Conservation (phyloP, 2,329 filamentous ascomycete species). For the Tympanopsis confertula region DNA sequence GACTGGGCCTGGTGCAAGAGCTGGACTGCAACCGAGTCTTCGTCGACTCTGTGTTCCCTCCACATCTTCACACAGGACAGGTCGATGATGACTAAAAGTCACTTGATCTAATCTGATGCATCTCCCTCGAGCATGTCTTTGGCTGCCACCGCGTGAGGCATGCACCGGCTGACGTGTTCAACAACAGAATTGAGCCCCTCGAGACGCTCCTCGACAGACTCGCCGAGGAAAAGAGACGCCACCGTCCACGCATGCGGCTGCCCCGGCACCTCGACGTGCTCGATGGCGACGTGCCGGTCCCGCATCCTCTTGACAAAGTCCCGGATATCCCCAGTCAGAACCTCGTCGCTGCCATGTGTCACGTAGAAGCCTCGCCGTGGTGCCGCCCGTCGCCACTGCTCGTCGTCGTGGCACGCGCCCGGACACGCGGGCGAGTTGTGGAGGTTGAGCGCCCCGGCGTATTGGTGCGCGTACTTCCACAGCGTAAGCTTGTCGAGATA, state of each 20-base stretch:
- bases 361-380: conserved; percentile 59
- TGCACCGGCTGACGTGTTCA: conserved; percentile 18
- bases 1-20: no score
- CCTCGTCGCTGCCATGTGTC: conserved; percentile 65
- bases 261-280: conserved; percentile 46
- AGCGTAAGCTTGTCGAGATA: conserved; percentile 60
- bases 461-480: conserved; percentile 59
- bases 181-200: conserved; percentile 35
- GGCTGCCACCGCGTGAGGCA: conserved; percentile 6
- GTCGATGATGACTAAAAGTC: conserved; percentile 30
- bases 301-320: conserved; percentile 43
- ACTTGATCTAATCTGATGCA: conserved; percentile 59
- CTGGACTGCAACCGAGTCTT: conserved; percentile 34
- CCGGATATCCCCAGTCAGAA: conserved; percentile 61
- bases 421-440: conserved; percentile 55
- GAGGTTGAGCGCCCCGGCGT: conserved; percentile 38
- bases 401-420: conserved; percentile 53
- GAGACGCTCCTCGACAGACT: conserved; percentile 32
- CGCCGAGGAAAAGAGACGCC: conserved; percentile 45
- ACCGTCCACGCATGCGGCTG: conserved; percentile 79
- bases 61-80: conserved; percentile 13
- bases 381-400: conserved; percentile 55
- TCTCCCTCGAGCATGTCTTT: conserved; percentile 6
- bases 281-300: conserved; percentile 39
- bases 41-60: conserved; percentile 32